phyloP scores from a whole-genome alignment of 768 basidiomycete species.

The Dendrothele bispora region DNA sequence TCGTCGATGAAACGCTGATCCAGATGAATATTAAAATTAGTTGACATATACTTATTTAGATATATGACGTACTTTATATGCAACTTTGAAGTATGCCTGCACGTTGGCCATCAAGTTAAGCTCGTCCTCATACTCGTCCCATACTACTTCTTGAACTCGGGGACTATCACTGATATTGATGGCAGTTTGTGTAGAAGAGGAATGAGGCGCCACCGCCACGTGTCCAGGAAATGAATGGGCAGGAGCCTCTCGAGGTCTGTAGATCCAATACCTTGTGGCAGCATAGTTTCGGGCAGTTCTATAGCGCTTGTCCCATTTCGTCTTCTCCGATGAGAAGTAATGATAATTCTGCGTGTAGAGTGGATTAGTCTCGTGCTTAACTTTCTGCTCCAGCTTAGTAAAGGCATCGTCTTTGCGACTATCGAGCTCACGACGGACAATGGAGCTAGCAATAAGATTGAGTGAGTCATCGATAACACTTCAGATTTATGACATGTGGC shows the following conservation, averaged over 20 bases:
- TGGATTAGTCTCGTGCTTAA: conserved; percentile 38
- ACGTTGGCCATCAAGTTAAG: conserved; percentile 54
- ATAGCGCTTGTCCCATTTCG: conserved; percentile 26
- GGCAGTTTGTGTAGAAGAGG: not conserved
- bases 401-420: conserved; percentile 21
- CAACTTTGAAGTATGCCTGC: conserved; percentile 55
- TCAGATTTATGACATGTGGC: not conserved
- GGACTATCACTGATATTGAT: not conserved
- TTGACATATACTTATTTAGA: not conserved
- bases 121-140: conserved; percentile 34
- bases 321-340: conserved; percentile 19
- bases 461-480: not conserved
- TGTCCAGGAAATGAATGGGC: not conserved
- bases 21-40: not conserved
- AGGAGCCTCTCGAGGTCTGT: not conserved
- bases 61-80: conserved; percentile 43
- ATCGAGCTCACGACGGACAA: conserved; percentile 1
- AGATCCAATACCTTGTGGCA: not conserved
- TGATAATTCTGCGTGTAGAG: conserved; percentile 36
- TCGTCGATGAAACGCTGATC: conserved; percentile 58
- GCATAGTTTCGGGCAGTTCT: conserved; percentile 12
- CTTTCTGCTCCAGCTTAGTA: conserved; percentile 27
- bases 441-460: not conserved
- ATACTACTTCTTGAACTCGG: not conserved
- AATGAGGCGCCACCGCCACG: not conserved